Evolutionary conservation across 2,329 filamentous ascomycete species (phyloP).

Genomic region (Alternaria incomplexa): DNA sequence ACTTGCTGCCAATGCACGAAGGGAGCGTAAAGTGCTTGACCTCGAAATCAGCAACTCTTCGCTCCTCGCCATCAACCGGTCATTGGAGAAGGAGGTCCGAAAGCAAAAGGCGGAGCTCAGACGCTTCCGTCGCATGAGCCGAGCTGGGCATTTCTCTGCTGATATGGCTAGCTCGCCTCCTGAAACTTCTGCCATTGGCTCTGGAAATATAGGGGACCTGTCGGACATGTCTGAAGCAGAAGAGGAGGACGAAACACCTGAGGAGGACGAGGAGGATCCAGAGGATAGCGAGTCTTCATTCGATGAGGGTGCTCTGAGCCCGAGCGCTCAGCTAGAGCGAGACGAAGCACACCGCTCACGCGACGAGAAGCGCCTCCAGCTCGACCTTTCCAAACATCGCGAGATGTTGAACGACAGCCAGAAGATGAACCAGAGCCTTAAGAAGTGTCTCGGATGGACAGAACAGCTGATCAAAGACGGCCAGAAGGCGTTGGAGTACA

Average conservation of each 20-base stretch:
- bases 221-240: constrained; percentile 48
- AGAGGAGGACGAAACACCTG: constrained; percentile 38
- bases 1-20: constrained; percentile 82
- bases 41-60: constrained; percentile 97
- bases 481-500: constrained; percentile 83
- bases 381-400: constrained; percentile 87
- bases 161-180: constrained; percentile 58
- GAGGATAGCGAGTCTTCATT: constrained; percentile 57
- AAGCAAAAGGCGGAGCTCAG: constrained; percentile 90
- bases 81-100: constrained; percentile 85
- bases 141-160: constrained; percentile 75
- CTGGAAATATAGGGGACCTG: constrained; percentile 45
- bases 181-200: constrained; percentile 42
- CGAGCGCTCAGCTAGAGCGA: constrained; percentile 49
- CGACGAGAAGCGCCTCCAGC: constrained; percentile 82
- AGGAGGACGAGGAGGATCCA: constrained; percentile 51
- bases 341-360: constrained; percentile 65
- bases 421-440: constrained; percentile 93
- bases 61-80: constrained; percentile 91
- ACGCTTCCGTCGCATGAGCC: constrained; percentile 82
- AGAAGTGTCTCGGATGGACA: constrained; percentile 85
- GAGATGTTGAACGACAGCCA: constrained; percentile 88
- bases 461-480: constrained; percentile 90
- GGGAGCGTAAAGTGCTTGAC: constrained; percentile 94
- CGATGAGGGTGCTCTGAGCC: constrained; percentile 57